Percentiles rank a stretch among this genome's conserved stretches.
Conservation (phyloP, 2,329 filamentous ascomycete species). For the Cladosporium sp. region DNA sequence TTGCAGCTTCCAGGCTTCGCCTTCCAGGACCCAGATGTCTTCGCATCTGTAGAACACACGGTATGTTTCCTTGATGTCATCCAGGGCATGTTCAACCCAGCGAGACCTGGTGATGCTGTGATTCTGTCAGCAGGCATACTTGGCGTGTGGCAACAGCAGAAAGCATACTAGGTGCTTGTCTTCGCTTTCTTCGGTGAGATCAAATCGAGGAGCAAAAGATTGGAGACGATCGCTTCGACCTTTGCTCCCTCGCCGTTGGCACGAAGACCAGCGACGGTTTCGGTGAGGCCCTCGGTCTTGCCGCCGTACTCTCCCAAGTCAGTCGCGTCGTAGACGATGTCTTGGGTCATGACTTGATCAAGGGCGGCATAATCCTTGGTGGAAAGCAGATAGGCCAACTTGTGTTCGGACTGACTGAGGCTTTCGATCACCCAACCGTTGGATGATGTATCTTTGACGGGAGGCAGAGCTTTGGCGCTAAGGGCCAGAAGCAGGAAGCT, state of each 20-base stretch:
- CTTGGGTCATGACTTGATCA: constrained; percentile 11
- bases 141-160: background rate
- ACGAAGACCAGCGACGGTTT: constrained; percentile 8
- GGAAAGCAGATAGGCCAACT: constrained; percentile 13
- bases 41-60: constrained; percentile 16
- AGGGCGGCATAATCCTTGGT: constrained; percentile 15
- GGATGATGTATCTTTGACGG: too few relatives aligned
- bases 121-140: background rate
- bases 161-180: constrained; percentile 13
- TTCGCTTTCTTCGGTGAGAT: constrained; percentile 11
- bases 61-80: constrained; percentile 15
- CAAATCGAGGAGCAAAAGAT: constrained; percentile 13
- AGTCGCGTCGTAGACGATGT: constrained; percentile 14
- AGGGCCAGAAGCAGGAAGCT: too few relatives aligned
- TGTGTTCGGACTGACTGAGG: constrained; percentile 17
- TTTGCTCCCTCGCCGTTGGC: constrained; percentile 7
- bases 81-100: constrained; percentile 11
- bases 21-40: constrained; percentile 17
- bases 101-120: constrained; percentile 14
- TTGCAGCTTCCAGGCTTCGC: constrained; percentile 16
- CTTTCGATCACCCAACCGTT: constrained; percentile 6
- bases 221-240: constrained; percentile 13
- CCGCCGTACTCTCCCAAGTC: constrained; percentile 11
- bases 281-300: constrained; percentile 11
- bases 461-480: too few relatives aligned